Conservation (phyloP, 2,329 filamentous ascomycete genomes). For the Zymoseptoria tritici region DNA sequence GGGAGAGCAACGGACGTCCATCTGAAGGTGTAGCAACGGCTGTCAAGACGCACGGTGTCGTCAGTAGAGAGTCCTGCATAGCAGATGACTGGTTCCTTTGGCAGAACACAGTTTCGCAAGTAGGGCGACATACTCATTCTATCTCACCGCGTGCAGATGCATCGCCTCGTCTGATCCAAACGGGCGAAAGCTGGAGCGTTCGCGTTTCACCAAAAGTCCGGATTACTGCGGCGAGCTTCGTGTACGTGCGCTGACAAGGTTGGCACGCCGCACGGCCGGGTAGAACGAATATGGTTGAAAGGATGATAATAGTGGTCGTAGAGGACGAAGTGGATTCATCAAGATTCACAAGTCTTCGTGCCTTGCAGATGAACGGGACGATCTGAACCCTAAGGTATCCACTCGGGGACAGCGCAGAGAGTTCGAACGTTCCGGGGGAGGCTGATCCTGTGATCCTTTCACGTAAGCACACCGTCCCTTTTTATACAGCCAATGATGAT, state of each 20-base stretch:
- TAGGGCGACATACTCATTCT: conserved; percentile 11
- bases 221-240: neutral
- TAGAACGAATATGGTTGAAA: neutral
- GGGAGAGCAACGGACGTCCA: conserved; percentile 16
- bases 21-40: conserved; percentile 23
- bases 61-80: conserved; percentile 15
- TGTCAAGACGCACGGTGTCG: conserved; percentile 20
- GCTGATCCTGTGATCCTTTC: neutral
- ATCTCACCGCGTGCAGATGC: conserved; percentile 4
- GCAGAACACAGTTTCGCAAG: conserved; percentile 2
- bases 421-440: neutral
- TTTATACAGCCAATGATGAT: neutral
- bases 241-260: neutral
- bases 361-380: neutral
- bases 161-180: neutral
- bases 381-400: neutral
- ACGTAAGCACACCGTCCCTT: neutral
- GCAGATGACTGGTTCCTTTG: neutral
- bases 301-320: neutral
- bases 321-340: neutral
- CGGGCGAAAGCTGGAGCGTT: neutral
- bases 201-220: neutral
- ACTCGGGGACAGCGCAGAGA: neutral
- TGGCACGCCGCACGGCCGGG: neutral
- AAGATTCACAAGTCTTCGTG: neutral